Evolutionary conservation across 1,284 basidiomycete species (phyloP).

Genomic region (Golubevia pallescens): DNA sequence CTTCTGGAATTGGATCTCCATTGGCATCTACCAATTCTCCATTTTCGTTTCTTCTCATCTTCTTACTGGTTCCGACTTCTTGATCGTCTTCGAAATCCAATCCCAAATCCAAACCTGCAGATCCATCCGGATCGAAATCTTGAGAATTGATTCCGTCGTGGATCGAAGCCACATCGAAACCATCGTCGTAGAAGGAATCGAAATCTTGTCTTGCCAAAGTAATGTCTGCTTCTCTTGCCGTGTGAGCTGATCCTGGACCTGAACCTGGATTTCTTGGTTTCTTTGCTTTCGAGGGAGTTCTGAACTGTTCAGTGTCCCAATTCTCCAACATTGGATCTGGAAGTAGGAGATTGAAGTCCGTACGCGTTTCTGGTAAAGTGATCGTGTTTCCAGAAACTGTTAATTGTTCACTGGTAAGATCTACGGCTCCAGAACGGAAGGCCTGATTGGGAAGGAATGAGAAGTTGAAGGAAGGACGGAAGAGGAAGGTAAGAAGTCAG

Average conservation of each 20-base stretch:
- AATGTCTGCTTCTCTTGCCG: slow-evolving; percentile 79
- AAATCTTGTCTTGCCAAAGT: slow-evolving; percentile 43
- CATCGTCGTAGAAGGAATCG: slow-evolving; percentile 34
- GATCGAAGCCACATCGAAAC: slow-evolving; percentile 31
- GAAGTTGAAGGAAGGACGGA: not conserved
- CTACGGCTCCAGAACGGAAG: slow-evolving; percentile 88
- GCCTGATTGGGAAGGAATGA: slow-evolving; percentile 69
- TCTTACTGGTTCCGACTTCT: slow-evolving; percentile 63
- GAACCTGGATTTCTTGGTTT: not conserved
- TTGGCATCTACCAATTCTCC: slow-evolving; percentile 39
- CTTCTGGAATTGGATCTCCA: slow-evolving; percentile 68
- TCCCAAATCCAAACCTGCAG: slow-evolving; percentile 65
- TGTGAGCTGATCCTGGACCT: slow-evolving; percentile 25
- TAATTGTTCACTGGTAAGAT: slow-evolving; percentile 91
- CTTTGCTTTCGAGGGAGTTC: slow-evolving; percentile 3
- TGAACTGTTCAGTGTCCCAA: slow-evolving; percentile 25
- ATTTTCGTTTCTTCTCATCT: slow-evolving; percentile 24
- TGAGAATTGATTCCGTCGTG: slow-evolving; percentile 43
- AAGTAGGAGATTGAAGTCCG: slow-evolving; percentile 79
- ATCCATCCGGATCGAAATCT: slow-evolving; percentile 41
- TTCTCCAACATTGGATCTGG: slow-evolving; percentile 69
- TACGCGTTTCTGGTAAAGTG: slow-evolving; percentile 76
- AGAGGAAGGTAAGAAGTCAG: not conserved
- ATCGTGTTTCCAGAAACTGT: slow-evolving; percentile 84
- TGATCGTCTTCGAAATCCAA: slow-evolving; percentile 68